These are phyloP conservation scores for Pseudozyma sp. DNA, from an alignment of 1,284 basidiomycete genomes.

Conservation along the genomic window DNA sequence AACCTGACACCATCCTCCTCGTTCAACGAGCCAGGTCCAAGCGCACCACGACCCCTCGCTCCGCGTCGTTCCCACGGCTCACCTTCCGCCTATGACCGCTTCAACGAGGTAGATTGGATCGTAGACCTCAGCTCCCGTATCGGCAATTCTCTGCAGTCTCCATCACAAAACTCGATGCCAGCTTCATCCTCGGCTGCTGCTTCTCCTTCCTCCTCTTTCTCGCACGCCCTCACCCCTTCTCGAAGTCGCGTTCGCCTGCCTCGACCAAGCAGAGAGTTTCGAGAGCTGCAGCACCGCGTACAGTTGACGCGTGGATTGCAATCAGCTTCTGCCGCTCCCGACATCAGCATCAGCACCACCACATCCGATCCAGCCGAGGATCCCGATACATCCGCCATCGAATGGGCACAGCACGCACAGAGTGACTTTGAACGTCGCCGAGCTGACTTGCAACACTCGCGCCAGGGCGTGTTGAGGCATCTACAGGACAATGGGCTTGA, in stretches of 20 bases:
- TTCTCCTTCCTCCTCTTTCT: conserved; percentile 14
- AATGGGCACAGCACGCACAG: conserved; percentile 44
- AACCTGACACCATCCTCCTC: conserved; percentile 7
- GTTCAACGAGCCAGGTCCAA: neutral
- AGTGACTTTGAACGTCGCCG: conserved; percentile 41
- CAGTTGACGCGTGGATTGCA: conserved; percentile 7
- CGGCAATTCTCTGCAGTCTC: conserved; percentile 29
- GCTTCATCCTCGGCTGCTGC: neutral
- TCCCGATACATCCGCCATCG: conserved; percentile 19
- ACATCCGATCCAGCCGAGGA: neutral
- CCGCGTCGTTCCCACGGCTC: conserved; percentile 18
- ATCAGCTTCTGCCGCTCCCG: conserved; percentile 7
- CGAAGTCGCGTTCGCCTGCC: conserved; percentile 35
- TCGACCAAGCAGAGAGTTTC: conserved; percentile 44
- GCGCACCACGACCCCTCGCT: neutral
- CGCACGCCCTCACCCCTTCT: conserved; percentile 5
- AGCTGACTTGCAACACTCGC: conserved; percentile 27
- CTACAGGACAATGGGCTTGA: neutral
- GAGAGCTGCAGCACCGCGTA: conserved; percentile 29
- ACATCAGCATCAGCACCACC: neutral
- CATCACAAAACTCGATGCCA: neutral
- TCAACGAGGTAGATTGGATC: conserved; percentile 48
- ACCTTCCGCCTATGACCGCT: conserved; percentile 45
- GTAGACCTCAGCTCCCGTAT: conserved; percentile 48
- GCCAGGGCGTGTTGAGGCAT: conserved; percentile 17